Percentiles rank a stretch among this genome's conserved stretches.
Evolutionary conservation across 441 rosid genomes (phyloP).

Genomic region (Gossypium gossypioides): DNA sequence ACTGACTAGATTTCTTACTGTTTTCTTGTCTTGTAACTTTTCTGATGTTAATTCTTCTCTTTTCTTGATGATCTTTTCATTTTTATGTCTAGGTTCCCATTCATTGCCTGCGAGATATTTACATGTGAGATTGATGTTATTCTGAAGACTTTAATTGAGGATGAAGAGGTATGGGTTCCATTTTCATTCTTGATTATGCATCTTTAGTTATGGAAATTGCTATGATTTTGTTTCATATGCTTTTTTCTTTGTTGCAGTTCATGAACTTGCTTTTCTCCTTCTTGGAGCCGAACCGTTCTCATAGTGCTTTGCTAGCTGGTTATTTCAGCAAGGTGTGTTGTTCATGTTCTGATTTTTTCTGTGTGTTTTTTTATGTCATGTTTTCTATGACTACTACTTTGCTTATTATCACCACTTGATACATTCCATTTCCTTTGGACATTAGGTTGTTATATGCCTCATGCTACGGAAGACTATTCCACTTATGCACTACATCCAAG

Average conservation of each 20-base stretch:
- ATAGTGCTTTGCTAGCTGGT: slow-evolving; percentile 87
- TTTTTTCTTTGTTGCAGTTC: slow-evolving; percentile 43
- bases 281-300: slow-evolving; percentile 78
- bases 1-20: background rate
- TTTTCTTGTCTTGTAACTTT: slow-evolving; percentile 9
- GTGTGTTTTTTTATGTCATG: background rate
- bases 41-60: background rate
- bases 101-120: slow-evolving; percentile 87
- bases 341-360: background rate
- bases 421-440: slow-evolving; percentile 28
- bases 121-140: slow-evolving; percentile 96
- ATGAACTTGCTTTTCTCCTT: slow-evolving; percentile 89
- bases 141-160: slow-evolving; percentile 81
- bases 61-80: slow-evolving; percentile 11
- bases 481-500: slow-evolving; percentile 84
- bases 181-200: slow-evolving; percentile 1
- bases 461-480: slow-evolving; percentile 82
- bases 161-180: slow-evolving; percentile 56
- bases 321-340: slow-evolving; percentile 79
- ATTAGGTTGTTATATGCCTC: slow-evolving; percentile 83
- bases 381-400: background rate
- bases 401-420: background rate
- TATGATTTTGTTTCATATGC: background rate
- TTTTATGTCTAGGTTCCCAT: slow-evolving; percentile 64
- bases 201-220: slow-evolving; percentile 5